These are phyloP conservation scores for Pichia sp. DNA, from an alignment of 1,139 yeast species.

Conservation along the genomic window DNA sequence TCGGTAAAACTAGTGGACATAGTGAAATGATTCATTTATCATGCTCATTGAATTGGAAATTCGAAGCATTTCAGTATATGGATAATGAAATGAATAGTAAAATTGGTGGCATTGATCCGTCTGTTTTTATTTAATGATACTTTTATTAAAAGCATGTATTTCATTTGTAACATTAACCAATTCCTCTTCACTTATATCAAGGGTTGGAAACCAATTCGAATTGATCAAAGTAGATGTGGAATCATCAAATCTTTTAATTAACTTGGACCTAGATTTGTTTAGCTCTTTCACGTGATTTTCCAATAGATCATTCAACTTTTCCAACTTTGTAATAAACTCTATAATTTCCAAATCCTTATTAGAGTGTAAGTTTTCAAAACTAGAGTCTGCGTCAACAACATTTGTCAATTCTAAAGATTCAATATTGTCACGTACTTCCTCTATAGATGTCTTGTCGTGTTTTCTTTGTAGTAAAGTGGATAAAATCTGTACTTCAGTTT, in stretches of 20 bases:
- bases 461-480: slow-evolving; percentile 2
- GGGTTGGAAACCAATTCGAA: neutral
- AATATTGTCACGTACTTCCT: slow-evolving; percentile 4
- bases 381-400: neutral
- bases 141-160: neutral
- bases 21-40: slow-evolving; percentile 71
- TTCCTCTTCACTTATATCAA: neutral
- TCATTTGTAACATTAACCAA: neutral
- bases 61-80: slow-evolving; percentile 59
- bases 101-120: slow-evolving; percentile 23
- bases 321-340: slow-evolving; percentile 1
- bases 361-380: neutral
- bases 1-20: slow-evolving; percentile 53
- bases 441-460: slow-evolving; percentile 6
- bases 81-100: slow-evolving; percentile 28
- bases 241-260: neutral
- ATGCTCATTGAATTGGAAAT: slow-evolving; percentile 69
- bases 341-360: neutral
- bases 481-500: slow-evolving; percentile 1
- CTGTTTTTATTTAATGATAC: slow-evolving; percentile 17
- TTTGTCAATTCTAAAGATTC: neutral
- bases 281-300: neutral
- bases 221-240: neutral
- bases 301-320: slow-evolving; percentile 1
- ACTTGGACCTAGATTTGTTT: neutral